Percentiles rank a stretch among this genome's conserved stretches.
Conservation (phyloP, 2,329 filamentous ascomycete genomes). For the Exophiala oligosperma region DNA sequence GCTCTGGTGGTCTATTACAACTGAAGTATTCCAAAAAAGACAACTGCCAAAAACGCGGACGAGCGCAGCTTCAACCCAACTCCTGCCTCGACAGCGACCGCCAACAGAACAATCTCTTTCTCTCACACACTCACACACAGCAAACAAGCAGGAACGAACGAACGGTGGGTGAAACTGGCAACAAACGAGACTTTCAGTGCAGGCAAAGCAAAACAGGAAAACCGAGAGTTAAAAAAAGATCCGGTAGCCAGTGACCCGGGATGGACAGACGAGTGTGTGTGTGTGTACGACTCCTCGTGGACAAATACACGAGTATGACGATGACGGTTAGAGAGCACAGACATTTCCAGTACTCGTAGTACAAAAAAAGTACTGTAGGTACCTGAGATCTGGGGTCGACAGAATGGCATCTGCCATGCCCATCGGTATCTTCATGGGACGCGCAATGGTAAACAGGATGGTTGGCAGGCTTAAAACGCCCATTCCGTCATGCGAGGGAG, state of each 20-base stretch:
- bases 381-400: neutral
- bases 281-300: too few relatives aligned
- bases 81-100: neutral
- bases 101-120: too few relatives aligned
- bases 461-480: neutral
- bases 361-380: too few relatives aligned
- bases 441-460: neutral
- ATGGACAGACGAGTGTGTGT: neutral
- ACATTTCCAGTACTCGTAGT: too few relatives aligned
- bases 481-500: neutral
- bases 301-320: too few relatives aligned
- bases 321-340: too few relatives aligned
- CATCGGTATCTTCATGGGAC: neutral
- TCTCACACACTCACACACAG: neutral
- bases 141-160: conserved; percentile 2
- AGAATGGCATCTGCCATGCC: neutral
- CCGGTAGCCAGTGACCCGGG: neutral
- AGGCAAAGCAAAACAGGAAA: neutral
- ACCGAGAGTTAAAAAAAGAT: too few relatives aligned
- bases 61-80: conserved; percentile 2
- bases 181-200: too few relatives aligned
- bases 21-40: neutral
- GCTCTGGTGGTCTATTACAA: conserved; percentile 2
- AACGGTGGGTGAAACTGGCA: too few relatives aligned
- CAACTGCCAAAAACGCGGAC: neutral